Conservation (phyloP, 2,329 filamentous ascomycete genomes). For the Aspergillus neoniger region DNA sequence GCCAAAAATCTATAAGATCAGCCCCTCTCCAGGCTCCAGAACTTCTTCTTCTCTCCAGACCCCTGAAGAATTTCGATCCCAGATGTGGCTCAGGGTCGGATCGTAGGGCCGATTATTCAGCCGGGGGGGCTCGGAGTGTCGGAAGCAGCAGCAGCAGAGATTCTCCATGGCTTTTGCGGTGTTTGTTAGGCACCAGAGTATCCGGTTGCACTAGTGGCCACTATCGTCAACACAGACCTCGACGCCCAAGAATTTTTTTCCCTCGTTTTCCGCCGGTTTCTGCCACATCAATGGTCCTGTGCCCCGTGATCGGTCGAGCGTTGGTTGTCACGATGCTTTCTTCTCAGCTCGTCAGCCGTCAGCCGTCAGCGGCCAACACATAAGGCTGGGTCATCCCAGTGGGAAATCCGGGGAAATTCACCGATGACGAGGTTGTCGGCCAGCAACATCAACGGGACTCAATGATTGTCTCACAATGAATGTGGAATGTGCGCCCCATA, state of each 20-base stretch:
- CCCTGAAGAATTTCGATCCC: not conserved
- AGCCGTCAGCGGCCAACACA: not conserved
- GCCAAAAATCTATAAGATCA: no score
- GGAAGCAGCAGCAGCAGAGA: not conserved
- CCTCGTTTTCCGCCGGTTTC: constrained; percentile 5
- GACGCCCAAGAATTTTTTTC: not conserved
- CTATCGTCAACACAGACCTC: not conserved
- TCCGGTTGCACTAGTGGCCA: constrained; percentile 6
- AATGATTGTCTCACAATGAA: not conserved
- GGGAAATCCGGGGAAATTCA: not conserved
- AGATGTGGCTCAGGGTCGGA: not conserved
- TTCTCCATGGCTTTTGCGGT: constrained; percentile 1
- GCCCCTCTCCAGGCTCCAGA: not conserved
- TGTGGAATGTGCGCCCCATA: not conserved
- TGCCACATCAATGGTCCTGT: not conserved
- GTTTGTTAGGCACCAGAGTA: constrained; percentile 20
- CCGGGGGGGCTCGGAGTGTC: constrained; percentile 4
- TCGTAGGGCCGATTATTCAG: constrained; percentile 1
- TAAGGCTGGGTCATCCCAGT: not conserved
- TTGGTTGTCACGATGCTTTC: no score
- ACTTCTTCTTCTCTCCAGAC: not conserved
- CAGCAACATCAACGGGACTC: not conserved
- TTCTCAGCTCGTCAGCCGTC: not conserved
- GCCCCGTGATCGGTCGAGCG: not conserved
- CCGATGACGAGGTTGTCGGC: not conserved